Evolutionary conservation across 345 rosid genomes (phyloP).

Genomic region (Eucalyptus dawsonii): DNA sequence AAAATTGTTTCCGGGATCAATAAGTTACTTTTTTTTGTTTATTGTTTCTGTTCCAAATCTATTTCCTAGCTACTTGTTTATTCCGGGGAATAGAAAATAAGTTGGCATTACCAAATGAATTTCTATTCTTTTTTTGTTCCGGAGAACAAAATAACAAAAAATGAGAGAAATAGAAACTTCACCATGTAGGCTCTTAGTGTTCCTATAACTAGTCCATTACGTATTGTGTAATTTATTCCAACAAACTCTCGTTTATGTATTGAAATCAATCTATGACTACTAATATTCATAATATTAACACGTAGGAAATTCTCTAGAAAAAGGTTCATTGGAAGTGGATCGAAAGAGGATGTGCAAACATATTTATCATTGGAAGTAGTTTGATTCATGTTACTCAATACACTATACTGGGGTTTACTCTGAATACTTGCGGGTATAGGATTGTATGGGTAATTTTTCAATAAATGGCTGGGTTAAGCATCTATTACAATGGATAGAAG

Average conservation of each 20-base stretch:
- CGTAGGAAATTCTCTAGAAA: not conserved
- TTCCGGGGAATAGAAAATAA: no score
- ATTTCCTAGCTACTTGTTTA: rapidly evolving
- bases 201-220: no score
- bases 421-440: not conserved
- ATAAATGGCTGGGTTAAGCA: no score
- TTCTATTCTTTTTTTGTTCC: rapidly evolving
- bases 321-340: not conserved
- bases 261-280: not conserved
- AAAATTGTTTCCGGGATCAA: rapidly evolving
- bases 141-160: rapidly evolving
- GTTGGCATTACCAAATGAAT: rapidly evolving
- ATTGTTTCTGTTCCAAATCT: rapidly evolving
- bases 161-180: rapidly evolving
- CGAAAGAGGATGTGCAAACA: not conserved
- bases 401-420: not conserved
- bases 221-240: no score
- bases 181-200: no score
- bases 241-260: not conserved
- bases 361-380: not conserved
- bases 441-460: no score
- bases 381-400: not conserved
- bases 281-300: not conserved
- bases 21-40: rapidly evolving
- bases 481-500: rapidly evolving